A percentile compares a stretch with the other conserved stretches of the same genome.
These are phyloP conservation scores for Xylariaceae sp. DNA, from an alignment of 2,329 filamentous ascomycete species.

Conservation along the genomic window DNA sequence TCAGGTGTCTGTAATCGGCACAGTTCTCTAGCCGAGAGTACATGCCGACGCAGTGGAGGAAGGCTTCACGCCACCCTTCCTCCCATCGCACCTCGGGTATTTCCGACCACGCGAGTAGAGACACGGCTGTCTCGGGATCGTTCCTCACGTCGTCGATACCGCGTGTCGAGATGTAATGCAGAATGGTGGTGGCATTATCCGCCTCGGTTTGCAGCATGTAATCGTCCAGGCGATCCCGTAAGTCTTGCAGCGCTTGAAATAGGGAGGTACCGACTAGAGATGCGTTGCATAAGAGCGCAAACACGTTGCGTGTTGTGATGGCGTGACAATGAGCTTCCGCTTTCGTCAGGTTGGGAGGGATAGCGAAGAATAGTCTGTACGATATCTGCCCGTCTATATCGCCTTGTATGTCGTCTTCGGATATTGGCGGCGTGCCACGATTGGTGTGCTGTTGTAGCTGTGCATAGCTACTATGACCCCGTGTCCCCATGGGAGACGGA, in stretches of 20 bases:
- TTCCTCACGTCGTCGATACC: conserved; percentile 60
- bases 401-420: conserved; percentile 38
- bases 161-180: conserved; percentile 54
- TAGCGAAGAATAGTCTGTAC: conserved; percentile 59
- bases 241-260: conserved; percentile 56
- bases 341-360: conserved; percentile 44
- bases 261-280: conserved; percentile 61
- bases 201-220: conserved; percentile 49
- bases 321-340: conserved; percentile 51
- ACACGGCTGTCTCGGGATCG: conserved; percentile 53
- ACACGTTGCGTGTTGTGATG: conserved; percentile 63
- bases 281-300: conserved; percentile 58
- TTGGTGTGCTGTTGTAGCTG: conserved; percentile 28
- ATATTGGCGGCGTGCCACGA: conserved; percentile 41
- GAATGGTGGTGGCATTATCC: conserved; percentile 54
- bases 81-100: conserved; percentile 56
- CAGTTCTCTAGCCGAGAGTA: conserved; percentile 47
- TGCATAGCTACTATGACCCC: conserved; percentile 27
- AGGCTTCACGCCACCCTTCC: conserved; percentile 62
- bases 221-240: conserved; percentile 54
- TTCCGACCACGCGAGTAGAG: conserved; percentile 61
- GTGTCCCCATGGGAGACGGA: conserved; percentile 38
- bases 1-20: conserved; percentile 53
- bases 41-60: conserved; percentile 62
- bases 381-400: conserved; percentile 50